Percentiles rank a stretch among this genome's conserved stretches.
phyloP scores from a whole-genome alignment of 2,329 filamentous ascomycete genomes.

The Madurella fahalii region DNA sequence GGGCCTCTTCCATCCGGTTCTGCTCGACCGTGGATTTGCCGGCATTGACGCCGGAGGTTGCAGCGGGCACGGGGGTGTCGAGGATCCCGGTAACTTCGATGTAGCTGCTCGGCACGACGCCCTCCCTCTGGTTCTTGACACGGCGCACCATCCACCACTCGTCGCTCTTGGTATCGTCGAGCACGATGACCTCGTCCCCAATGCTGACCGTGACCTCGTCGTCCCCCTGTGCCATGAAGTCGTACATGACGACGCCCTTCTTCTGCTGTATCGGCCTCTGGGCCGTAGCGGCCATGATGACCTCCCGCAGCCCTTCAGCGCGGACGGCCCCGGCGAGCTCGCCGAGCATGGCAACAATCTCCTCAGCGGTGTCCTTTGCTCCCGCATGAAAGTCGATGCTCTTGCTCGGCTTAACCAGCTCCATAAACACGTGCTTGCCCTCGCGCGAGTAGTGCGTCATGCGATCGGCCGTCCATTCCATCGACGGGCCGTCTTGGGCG shows the following conservation, averaged over 20 bases:
- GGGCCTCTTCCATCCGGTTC: slow-evolving; percentile 73
- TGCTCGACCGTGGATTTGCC: slow-evolving; percentile 69
- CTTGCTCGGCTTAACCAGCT: slow-evolving; percentile 86
- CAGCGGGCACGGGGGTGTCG: slow-evolving; percentile 44
- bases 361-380: slow-evolving; percentile 91
- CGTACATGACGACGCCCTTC: slow-evolving; percentile 84
- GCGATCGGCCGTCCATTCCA: slow-evolving; percentile 92
- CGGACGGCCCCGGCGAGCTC: slow-evolving; percentile 83
- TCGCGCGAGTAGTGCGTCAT: slow-evolving; percentile 98
- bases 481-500: slow-evolving; percentile 72
- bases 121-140: slow-evolving; percentile 87
- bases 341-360: slow-evolving; percentile 83
- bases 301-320: slow-evolving; percentile 79
- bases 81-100: slow-evolving; percentile 77
- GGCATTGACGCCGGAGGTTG: slow-evolving; percentile 48
- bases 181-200: slow-evolving; percentile 84
- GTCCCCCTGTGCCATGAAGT: slow-evolving; percentile 94
- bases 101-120: slow-evolving; percentile 94
- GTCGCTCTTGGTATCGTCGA: slow-evolving; percentile 88
- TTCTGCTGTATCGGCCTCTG: slow-evolving; percentile 53
- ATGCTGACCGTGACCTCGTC: slow-evolving; percentile 91
- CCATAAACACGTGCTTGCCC: slow-evolving; percentile 95
- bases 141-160: slow-evolving; percentile 98
- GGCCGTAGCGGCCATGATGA: slow-evolving; percentile 74
- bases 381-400: slow-evolving; percentile 96